Base-by-base conservation (phyloP, 1,139 yeast species). In the Meyerozyma carpophila region DNA sequence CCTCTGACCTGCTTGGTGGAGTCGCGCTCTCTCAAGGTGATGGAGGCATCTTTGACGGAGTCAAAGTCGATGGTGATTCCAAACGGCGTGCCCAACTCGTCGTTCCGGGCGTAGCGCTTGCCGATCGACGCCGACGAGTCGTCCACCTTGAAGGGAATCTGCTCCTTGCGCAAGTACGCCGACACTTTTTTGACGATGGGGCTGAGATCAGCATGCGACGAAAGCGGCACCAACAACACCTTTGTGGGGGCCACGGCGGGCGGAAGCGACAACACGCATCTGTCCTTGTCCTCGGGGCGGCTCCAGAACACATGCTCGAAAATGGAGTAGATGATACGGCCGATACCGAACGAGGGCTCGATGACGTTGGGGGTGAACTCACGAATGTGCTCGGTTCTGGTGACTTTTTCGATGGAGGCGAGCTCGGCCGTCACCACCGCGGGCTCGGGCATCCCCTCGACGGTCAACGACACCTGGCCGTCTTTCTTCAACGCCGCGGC, bases 331-430 rank as follows among this genome's bases (percentile, higher is more conserved):
- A 94, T 75, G 63, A 94, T 89, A 75, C 99, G 93, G 50, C 98
- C 98, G 63, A 94, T 87, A 79, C 99, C 99, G 60, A 94, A 94
- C 7, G 99, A 94, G 51, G 99, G 99, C 72, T 94, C 99, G 61
- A 94, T 94, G 49, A 94, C 99, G 63, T 89, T 91, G 51, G 99
- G 99, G 54, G 91, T 88, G 70, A 72, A 94, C 70, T 94, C 98
- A 63, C 98, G 88, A 47, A 93, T 77, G 65, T 91, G 96, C 69
- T 89, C 96, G 43, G 85, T 84, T 62, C 82, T 83, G 45, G 84
- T 81, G 58, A 81, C 84, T 73, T 86, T 82, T 57, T 79, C 89
- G 62, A 93, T 88, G 52, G 74, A 75, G 53, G 93, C 76, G 57
- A 90, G 81, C 41, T 81, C 79, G 44, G 72, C 64, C 55, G 84